phyloP scores from a whole-genome alignment of 1,139 yeast species.

The Candida sojae region DNA sequence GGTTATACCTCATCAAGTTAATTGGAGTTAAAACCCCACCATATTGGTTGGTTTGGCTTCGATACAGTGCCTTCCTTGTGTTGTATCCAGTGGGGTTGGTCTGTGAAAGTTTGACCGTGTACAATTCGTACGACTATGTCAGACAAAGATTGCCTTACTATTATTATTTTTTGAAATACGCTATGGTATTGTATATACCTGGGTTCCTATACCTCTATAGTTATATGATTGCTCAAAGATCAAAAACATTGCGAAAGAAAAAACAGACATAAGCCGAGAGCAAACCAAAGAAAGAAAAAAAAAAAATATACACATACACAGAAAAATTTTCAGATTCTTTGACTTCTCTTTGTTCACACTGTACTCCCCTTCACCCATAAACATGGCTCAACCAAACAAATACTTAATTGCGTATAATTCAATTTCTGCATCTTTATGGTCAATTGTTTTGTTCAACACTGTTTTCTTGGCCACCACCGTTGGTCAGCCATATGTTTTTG shows the following conservation, averaged over 20 bases:
- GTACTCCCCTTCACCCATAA: background rate
- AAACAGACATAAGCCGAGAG: background rate
- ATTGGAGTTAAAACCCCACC: conserved; percentile 17
- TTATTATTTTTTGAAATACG: conserved; percentile 29
- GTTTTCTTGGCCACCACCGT: conserved; percentile 33
- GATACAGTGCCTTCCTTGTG: conserved; percentile 35
- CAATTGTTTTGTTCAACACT: conserved; percentile 44
- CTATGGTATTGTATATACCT: conserved; percentile 32
- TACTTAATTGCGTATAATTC: conserved; percentile 49
- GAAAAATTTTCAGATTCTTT: background rate
- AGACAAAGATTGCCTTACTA: conserved; percentile 14
- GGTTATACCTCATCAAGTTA: conserved; percentile 21
- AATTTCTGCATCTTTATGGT: conserved; percentile 48
- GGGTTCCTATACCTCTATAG: conserved; percentile 32
- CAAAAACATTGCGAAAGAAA: conserved; percentile 18
- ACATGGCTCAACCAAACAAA: conserved; percentile 29
- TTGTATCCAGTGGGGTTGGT: conserved; percentile 38
- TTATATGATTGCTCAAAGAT: conserved; percentile 37
- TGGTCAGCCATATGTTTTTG: conserved; percentile 64
- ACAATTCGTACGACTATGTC: conserved; percentile 22
- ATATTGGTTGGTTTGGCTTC: conserved; percentile 26
- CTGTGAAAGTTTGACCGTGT: conserved; percentile 33
- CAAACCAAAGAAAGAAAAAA: background rate
- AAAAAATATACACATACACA: conserved; percentile 1
- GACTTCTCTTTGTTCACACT: background rate